Evolutionary conservation across 305 asterid genomes (phyloP).

Genomic region (Solanum hybrid): DNA sequence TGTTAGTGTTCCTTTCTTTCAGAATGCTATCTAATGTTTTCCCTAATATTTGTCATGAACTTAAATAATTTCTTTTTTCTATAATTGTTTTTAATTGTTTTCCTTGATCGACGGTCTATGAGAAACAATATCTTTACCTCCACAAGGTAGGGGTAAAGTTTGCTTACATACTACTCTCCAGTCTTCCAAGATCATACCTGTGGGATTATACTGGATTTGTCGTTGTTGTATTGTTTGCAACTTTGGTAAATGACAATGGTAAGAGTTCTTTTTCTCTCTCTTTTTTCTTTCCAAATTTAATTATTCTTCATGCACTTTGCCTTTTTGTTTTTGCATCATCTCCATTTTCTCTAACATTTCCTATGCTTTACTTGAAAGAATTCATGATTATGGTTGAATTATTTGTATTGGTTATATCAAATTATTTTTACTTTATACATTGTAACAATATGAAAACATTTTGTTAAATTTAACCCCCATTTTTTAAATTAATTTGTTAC

Average conservation of each 20-base stretch:
- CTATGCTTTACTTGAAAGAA: neutral
- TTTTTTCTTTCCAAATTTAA: neutral
- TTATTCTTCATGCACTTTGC: neutral
- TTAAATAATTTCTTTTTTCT: neutral
- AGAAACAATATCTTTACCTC: neutral
- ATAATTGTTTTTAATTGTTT: neutral
- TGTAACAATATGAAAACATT: neutral
- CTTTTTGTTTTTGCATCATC: neutral
- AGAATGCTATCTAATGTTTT: neutral
- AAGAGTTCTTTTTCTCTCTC: neutral
- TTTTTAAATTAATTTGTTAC: neutral
- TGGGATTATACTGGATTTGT: neutral
- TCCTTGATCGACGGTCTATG: neutral
- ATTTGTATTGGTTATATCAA: neutral
- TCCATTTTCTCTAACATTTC: neutral
- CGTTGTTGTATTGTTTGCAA: neutral
- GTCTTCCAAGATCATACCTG: neutral
- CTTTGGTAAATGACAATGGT: neutral
- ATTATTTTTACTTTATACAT: neutral
- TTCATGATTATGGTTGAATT: neutral
- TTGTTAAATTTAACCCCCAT: neutral
- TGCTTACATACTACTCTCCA: neutral
- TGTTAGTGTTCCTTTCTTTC: neutral
- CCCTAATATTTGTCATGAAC: neutral
- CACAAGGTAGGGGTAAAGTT: neutral